Percentiles rank a stretch among this genome's conserved stretches.
Conservation (phyloP, 768 basidiomycete species). For the Russula olivacea region DNA sequence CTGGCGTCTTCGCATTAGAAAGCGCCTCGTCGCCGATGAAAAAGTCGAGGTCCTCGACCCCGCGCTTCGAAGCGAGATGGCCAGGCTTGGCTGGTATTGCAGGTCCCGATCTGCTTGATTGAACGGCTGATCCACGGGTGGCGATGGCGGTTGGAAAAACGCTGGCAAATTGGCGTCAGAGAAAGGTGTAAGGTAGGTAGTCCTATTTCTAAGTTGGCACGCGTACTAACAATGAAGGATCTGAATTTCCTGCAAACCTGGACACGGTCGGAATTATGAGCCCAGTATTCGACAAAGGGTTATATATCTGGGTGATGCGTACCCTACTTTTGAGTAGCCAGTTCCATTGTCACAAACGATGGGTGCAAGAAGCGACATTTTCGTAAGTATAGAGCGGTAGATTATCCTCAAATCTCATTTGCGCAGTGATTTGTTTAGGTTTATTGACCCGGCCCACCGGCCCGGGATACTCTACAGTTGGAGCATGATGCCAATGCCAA, state of each 20-base stretch:
- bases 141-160: slow-evolving; percentile 99
- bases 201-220: neutral
- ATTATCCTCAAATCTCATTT: neutral
- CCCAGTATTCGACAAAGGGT: neutral
- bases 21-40: slow-evolving; percentile 98
- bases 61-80: slow-evolving; percentile 91
- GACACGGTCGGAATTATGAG: neutral
- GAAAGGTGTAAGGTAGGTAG: slow-evolving; percentile 5
- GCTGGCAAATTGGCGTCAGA: slow-evolving; percentile 35
- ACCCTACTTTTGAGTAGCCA: slow-evolving; percentile 97
- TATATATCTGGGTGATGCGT: slow-evolving; percentile 29
- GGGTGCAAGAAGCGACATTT: slow-evolving; percentile 83
- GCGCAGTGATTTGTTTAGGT: slow-evolving; percentile 18
- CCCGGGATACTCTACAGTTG: neutral
- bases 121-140: slow-evolving; percentile 66
- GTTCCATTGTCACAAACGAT: slow-evolving; percentile 99
- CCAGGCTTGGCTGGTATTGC: slow-evolving; percentile 80
- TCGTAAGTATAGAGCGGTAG: slow-evolving; percentile 9
- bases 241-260: slow-evolving; percentile 97
- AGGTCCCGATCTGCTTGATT: slow-evolving; percentile 59
- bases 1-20: slow-evolving; percentile 90
- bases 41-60: slow-evolving; percentile 98
- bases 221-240: slow-evolving; percentile 85
- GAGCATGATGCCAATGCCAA: no score
- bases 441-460: slow-evolving; percentile 15